A percentile compares a stretch with the other conserved stretches of the same genome.
Evolutionary conservation across 768 basidiomycete species (phyloP).

Genomic region (Thelephora ganbajun): DNA sequence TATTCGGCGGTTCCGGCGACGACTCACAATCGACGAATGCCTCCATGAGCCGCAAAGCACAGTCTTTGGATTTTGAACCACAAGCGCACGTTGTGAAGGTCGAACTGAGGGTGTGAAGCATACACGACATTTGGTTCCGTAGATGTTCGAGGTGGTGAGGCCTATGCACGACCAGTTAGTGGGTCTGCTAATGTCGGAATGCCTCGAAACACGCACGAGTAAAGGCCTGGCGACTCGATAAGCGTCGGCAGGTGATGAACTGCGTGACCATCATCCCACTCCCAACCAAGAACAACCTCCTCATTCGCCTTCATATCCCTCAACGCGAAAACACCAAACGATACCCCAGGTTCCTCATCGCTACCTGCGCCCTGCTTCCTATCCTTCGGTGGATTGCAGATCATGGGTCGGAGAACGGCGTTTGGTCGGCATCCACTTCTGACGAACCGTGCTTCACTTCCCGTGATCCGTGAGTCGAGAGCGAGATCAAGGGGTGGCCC

Average conservation of each 20-base stretch:
- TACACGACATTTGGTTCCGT: slow-evolving; percentile 51
- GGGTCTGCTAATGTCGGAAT: not conserved
- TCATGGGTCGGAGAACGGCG: slow-evolving; percentile 28
- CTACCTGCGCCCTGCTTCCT: slow-evolving; percentile 6
- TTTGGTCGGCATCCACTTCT: slow-evolving; percentile 44
- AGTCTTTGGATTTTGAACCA: slow-evolving; percentile 45
- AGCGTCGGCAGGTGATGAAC: slow-evolving; percentile 67
- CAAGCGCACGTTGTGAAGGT: slow-evolving; percentile 70
- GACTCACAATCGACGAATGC: slow-evolving; percentile 38
- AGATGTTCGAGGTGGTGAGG: slow-evolving; percentile 36
- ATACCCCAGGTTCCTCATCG: slow-evolving; percentile 25
- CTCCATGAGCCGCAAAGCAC: slow-evolving; percentile 50
- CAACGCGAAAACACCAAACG: slow-evolving; percentile 73
- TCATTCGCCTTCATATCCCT: slow-evolving; percentile 63
- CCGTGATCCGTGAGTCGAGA: slow-evolving; percentile 64
- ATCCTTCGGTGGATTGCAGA: slow-evolving; percentile 17
- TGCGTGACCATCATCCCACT: slow-evolving; percentile 90
- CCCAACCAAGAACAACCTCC: slow-evolving; percentile 86
- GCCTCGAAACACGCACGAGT: slow-evolving; percentile 32
- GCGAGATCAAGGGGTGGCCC: slow-evolving; percentile 67
- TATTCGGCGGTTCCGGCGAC: slow-evolving; percentile 11
- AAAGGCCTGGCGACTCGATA: slow-evolving; percentile 39
- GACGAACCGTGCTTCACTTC: slow-evolving; percentile 49
- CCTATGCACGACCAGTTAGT: slow-evolving; percentile 15
- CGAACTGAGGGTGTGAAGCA: slow-evolving; percentile 53